Evolutionary conservation across 352 stramenopile species (phyloP), one percentile per base, ranked within the genome.

Genomic region (Pythium oligandrum): DNA sequence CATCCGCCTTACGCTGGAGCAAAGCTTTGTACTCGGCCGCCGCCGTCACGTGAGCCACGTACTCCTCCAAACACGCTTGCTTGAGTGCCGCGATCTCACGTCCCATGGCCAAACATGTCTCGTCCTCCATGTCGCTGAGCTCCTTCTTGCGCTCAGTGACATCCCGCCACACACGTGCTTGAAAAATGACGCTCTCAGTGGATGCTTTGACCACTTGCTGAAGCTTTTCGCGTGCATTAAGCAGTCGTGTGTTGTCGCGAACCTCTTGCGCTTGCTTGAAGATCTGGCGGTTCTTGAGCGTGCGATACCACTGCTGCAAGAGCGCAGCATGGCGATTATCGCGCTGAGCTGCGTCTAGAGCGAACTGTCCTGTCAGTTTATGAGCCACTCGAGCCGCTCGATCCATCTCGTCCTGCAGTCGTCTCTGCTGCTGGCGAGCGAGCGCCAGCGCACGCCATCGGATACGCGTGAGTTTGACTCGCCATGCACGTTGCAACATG

Each of bases 121-220:
- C 55, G 39, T 88, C 75, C 48, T 78, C 64, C 40, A 88, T 62
- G 33, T 59, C 71, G 6, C 52, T 51, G 36, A 87, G 57, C 36
- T 71, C 45, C 31, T 70, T 17, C 42, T 78, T 80, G 39, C 68
- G 59, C 48, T 81, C 79, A 17, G 85, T 55, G 26, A 75, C 85
- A 47, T 88, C 78, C 1, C 70, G 69, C 82, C 82, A 92, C 11
- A 90, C 77, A 5, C 65, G 66, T 39, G 82, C 75, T 44, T 88
- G 82, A 53, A 88, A 92, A 9, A 86, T 55, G 26, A 85, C 71
- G 53, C 65, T 72, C 26, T 60, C 62, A 11, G 59, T 71, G 43
- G 66, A 63, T 51, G 64, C 66, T 6, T 51, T 53, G 35, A 75
- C 66, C 40, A 70, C 55, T 1, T 48, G 40, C 0, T 35, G 36